Evolutionary conservation across 495 filamentous ascomycete species (phyloP), one percentile per base, ranked within the genome.

Genomic region (Xylaria acuta): DNA sequence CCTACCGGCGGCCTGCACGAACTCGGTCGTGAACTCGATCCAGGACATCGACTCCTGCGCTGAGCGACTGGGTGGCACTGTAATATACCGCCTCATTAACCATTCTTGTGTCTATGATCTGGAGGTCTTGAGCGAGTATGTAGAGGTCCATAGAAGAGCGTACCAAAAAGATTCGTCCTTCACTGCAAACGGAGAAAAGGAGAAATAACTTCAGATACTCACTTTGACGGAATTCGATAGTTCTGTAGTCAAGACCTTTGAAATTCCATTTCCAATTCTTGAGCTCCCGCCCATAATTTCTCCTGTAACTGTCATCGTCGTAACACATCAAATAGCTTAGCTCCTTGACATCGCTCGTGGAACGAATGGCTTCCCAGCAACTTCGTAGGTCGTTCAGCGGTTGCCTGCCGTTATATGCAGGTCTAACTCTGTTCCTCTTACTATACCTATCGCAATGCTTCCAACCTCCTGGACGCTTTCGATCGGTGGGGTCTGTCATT

Each of bases 261-360:
- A 70, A 70, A 30, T 70, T 70, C 67, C 30, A 70, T 36, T 62
- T 70, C 54, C 56, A 70, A 45, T 16, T 34, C 25, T 62, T 70
- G 7, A 34, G 12, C 14, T 36, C 32, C 5, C 30, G 38, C 14
- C 25, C 20, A 59, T 34, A 7, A n/a, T 1, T 6, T 27, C 34
- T 58, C 5, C 53, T 32, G 22, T 41, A 16, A 5, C 0, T 1
- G 6, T 59, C 38, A 22, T 60, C 38, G 11, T 47, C 67, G 14
- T 32, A 59, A n/a, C 67, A 70, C 47, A 70, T 49, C 67, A 70
- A 38, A 38, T 32, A 1, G n/a, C 27, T 7, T 20, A 70, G 9
- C 30, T 70, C 38, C 1, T 36, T 9, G 9, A 49, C 62, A 20
- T 47, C 7, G 3, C 6, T 34, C 12, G 56, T 62, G 16, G 3